A percentile compares a stretch with the other conserved stretches of the same genome.
Conservation (phyloP, 1,139 yeast species). For the Zygosaccharomyces pseudobailii region DNA sequence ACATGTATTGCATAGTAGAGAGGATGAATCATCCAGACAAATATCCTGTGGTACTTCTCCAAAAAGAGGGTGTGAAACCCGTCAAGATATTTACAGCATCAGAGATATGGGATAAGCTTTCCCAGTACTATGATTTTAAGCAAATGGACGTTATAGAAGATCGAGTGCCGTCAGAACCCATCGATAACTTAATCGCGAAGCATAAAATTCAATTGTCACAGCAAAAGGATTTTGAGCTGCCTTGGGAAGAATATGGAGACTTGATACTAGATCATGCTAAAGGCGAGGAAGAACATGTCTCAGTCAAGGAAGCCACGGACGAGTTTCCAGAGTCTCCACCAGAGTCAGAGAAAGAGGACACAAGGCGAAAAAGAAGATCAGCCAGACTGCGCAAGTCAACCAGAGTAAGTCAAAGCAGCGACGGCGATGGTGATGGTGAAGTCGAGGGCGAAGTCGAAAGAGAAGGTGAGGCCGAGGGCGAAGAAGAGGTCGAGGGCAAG, state of each 20-base stretch:
- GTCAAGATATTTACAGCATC: constrained; percentile 38
- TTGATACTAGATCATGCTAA: constrained; percentile 39
- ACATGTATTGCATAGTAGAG: constrained; percentile 52
- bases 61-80: constrained; percentile 27
- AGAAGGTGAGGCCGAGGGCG: neutral
- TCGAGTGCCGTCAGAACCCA: constrained; percentile 9
- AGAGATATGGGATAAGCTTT: constrained; percentile 58
- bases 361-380: constrained; percentile 8
- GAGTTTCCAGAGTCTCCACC: neutral
- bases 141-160: constrained; percentile 53
- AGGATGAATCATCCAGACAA: constrained; percentile 42
- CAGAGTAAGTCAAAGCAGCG: constrained; percentile 6
- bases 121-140: constrained; percentile 49
- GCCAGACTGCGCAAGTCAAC: constrained; percentile 10
- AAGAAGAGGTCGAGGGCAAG: neutral
- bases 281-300: constrained; percentile 15
- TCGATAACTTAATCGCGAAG: constrained; percentile 18
- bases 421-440: constrained; percentile 9
- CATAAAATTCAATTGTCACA: constrained; percentile 18
- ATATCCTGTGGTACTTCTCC: constrained; percentile 28
- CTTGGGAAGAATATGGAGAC: constrained; percentile 44
- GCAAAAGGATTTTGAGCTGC: constrained; percentile 38
- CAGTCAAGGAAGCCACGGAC: neutral
- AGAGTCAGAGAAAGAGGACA: neutral
- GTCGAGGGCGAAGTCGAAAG: neutral